Base-by-base conservation (phyloP, 116 monocot species). In the Papilionanthe hybrid region DNA sequence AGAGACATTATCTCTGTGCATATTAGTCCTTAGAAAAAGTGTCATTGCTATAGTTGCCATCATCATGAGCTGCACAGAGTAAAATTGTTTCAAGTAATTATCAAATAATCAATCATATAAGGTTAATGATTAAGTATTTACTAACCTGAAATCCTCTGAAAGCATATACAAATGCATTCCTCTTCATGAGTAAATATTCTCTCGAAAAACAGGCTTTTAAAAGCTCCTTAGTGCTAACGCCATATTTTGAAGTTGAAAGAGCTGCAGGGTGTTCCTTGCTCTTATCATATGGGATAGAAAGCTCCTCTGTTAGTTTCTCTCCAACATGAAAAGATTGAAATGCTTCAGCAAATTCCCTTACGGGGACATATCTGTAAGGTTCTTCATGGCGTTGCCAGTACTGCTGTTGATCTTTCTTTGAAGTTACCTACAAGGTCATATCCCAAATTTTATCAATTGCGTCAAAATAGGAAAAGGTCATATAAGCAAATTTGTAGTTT, bases 391-490 rank as follows among this genome's bases (percentile, higher is more conserved):
- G 77, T 45, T 42, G 20, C 89, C 89, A 89, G 65, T 89, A 89
- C 49, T 89, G 87, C 27, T 82, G 65, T 48, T 89, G 89, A 81
- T 89, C 89, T 87, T 89, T 89, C 73, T 50, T 84, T 11, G 89
- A 89, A 9, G 85, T 87, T 12, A 89, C 87, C 89, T 89, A 57
- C 48, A 68, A 71, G 55, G 13, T 27, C 7, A 15, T 19, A 43
- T 57, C 30, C 17, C 15, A 58, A 57, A 25, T 49, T 9, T 42
- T 42, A 53, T 37, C 18, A 42, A 6, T 72, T n/a, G n/a, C n/a
- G 10, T 32, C 55, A 12, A 32, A 17, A 57, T 5, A 2, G 9
- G 9, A 10, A 41, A 7, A 28, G 11, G 7, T 60, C 5, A 23
- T 15, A 29, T 37, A 37, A 17, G 20, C n/a, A 18, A 8, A 10